Evolutionary conservation across 306 rosid species (phyloP), one percentile per base, ranked within the genome.

Genomic region (Calophaca sinica): DNA sequence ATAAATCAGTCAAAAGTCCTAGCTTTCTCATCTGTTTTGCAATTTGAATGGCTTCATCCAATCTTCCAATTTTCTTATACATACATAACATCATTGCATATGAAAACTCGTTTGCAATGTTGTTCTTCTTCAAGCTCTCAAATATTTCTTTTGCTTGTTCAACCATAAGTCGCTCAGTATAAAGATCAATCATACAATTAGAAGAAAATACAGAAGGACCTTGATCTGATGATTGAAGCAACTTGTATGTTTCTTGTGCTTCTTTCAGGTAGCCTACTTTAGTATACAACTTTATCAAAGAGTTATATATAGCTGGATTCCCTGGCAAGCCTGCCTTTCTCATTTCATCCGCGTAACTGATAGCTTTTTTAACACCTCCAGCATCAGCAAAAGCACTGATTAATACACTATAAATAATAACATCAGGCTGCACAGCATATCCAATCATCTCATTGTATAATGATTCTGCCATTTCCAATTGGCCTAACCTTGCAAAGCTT

Each of bases 151-250:
- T 76, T 44, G 94, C 92, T 74, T 90, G 83, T 65, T 86, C 74
- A 54, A 86, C 91, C 98, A 88, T 87, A 26, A 86, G 84, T 39
- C 73, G 88, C 51, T 87, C 85, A 6, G 92, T 88, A 75, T 88
- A 92, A 67, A 92, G 94, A 75, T 90, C 94, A 77, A 90, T 87
- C 94, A 92, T 90, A 83, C 96, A 90, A 69, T 92, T 92, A 10
- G 98, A 92, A 64, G 98, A 88, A 80, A 87, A 90, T 67, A 83
- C 14, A 5, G 88, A 8, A 62, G 89, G 87, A 71, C 88, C 89
- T 66, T 86, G 89, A 36, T 85, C 78, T 52, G 84, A 85, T 33
- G 72, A 61, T 61, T 67, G 87, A 48, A 90, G 84, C 85, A 88
- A 80, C 60, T 82, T 78, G 85, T 85, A 90, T 49, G 87, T 86